Evolutionary conservation across 495 filamentous ascomycete genomes (phyloP).

Genomic region (Glonium stellatum): DNA sequence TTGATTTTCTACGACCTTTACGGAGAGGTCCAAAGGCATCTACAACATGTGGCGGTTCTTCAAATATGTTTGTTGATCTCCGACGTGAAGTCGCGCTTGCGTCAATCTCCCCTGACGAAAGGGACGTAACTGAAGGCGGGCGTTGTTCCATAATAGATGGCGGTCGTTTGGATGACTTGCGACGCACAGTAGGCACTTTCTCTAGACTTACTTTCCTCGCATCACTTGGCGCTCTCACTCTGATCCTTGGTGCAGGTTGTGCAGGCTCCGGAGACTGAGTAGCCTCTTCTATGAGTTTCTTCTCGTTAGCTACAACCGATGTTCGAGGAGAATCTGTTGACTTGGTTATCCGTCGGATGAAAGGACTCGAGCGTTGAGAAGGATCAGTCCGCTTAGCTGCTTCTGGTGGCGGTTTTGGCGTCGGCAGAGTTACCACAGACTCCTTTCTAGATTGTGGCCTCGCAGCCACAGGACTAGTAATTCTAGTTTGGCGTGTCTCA

Average conservation of each 20-base stretch:
- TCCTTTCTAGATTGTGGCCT: background rate
- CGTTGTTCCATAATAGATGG: background rate
- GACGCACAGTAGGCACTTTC: background rate
- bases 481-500: background rate
- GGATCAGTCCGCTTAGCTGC: conserved; percentile 6
- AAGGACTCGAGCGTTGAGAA: conserved; percentile 16
- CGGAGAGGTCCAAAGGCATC: background rate
- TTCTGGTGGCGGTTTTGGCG: conserved; percentile 12
- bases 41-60: conserved; percentile 2
- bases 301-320: too few species aligned
- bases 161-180: background rate
- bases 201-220: conserved; percentile 2
- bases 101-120: background rate
- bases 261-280: background rate
- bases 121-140: background rate
- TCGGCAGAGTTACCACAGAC: conserved; percentile 9
- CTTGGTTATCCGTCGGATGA: conserved; percentile 6
- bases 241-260: background rate
- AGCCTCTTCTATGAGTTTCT: background rate
- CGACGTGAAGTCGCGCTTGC: background rate
- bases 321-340: background rate
- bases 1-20: background rate
- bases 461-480: background rate
- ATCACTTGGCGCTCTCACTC: conserved; percentile 7
- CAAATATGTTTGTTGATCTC: conserved; percentile 9